Evolutionary conservation across 345 rosid genomes (phyloP), one percentile per base, ranked within the genome.

Genomic region (Syzygium oleosum): DNA sequence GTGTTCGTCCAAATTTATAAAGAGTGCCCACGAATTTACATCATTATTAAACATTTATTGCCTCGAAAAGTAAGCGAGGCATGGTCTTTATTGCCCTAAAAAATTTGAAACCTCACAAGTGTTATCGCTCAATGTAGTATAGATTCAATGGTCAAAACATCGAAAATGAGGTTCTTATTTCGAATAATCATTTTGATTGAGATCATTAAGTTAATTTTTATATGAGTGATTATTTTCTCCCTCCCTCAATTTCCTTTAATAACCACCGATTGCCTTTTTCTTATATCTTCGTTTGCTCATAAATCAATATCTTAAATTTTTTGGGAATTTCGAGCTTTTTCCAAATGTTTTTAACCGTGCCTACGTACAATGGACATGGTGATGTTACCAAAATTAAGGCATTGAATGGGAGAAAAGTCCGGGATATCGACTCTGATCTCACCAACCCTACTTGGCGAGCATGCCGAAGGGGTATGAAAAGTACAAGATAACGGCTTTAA

Each of bases 261-360:
- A 41, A 4, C 43, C 43, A 41, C 9, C 3, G 12, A 15, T 3
- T 0, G 6, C 22, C 5, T 41, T 65, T 17, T 61, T 4, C 0
- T 31, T 17, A 9, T 31, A 4, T 31, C 6, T 8, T 34, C 0
- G 3, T 2, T 31, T 3, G 6, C 1, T 61, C 9, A 0, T 27
- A n/a, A n/a, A 61, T n/a, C 31, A n/a, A n/a, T n/a, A 5, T 12
- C 0, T 31, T 31, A 31, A 16, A 8, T 68, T 12, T 68, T 31
- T 16, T 1, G 0, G 1, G 0, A 34, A 34, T 68, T 9, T 17
- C 1, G 2, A 1, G 1, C 12, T 73, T 11, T 73, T 34, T 34
- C 2, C 14, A 9, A 34, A 9, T 34, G 12, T 0, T n/a, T 61
- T 14, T 7, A 2, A 23, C 12, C 5, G 2, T 56, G n/a, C 5